Evolutionary conservation across 2,329 filamentous ascomycete genomes (phyloP).

Genomic region (Ophiostoma montium): DNA sequence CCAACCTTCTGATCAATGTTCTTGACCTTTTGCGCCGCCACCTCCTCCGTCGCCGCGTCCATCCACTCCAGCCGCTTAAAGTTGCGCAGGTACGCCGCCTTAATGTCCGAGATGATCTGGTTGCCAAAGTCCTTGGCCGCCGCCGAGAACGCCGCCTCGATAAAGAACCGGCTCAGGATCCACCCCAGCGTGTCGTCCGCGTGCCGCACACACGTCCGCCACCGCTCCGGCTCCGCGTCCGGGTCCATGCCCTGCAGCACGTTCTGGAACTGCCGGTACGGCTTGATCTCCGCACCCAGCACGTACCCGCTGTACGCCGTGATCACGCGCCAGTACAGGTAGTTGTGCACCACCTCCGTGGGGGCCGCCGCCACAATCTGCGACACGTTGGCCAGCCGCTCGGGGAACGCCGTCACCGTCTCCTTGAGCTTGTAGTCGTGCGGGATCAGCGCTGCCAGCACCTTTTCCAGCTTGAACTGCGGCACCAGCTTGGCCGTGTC

Average conservation of each 20-base stretch:
- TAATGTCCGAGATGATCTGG: conserved; percentile 57
- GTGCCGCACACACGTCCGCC: conserved; percentile 47
- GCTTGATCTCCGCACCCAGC: conserved; percentile 44
- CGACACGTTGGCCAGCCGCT: conserved; percentile 45
- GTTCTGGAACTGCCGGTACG: conserved; percentile 46
- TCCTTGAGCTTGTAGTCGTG: conserved; percentile 33
- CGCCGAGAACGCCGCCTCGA: conserved; percentile 53
- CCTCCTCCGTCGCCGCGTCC: conserved; percentile 42
- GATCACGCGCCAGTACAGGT: conserved; percentile 50
- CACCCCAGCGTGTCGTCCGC: conserved; percentile 38
- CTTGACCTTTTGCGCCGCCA: conserved; percentile 49
- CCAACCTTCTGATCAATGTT: conserved; percentile 57
- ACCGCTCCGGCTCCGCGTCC: conserved; percentile 47
- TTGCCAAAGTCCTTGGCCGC: conserved; percentile 53
- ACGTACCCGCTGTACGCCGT: conserved; percentile 36
- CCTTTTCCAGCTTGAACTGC: conserved; percentile 35
- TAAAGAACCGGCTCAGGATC: conserved; percentile 58
- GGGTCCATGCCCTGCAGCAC: conserved; percentile 45
- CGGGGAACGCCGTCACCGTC: conserved; percentile 44
- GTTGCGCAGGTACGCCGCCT: conserved; percentile 47
- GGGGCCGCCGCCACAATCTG: conserved; percentile 38
- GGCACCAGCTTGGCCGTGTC: conserved; percentile 42
- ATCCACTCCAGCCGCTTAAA: conserved; percentile 49
- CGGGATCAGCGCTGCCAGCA: conserved; percentile 39
- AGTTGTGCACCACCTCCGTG: conserved; percentile 43